A percentile compares a stretch with the other conserved stretches of the same genome.
Evolutionary conservation across 305 asterid genomes (phyloP).

Genomic region (Striga hermonthica): DNA sequence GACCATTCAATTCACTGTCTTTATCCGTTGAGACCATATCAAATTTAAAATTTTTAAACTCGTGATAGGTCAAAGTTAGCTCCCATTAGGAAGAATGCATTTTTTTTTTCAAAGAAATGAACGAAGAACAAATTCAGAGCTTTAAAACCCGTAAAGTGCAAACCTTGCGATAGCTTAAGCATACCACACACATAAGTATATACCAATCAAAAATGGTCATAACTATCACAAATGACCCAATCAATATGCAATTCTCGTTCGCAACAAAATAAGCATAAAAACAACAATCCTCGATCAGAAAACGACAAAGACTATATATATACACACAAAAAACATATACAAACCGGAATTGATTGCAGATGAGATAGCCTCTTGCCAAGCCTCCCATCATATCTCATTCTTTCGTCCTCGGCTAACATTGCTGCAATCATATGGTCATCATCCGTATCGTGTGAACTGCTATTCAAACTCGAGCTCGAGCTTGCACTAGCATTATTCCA

Average conservation of each 20-base stretch:
- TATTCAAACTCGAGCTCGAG: conserved; percentile 70
- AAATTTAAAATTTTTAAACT: neutral
- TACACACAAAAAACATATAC: conserved; percentile 19
- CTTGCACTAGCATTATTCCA: conserved; percentile 50
- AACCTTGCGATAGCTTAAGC: neutral
- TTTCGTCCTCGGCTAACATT: conserved; percentile 71
- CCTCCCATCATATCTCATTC: conserved; percentile 39
- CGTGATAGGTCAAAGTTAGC: neutral
- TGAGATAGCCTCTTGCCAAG: conserved; percentile 91
- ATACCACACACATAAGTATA: neutral
- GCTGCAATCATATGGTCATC: conserved; percentile 91
- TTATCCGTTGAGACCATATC: neutral
- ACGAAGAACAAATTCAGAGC: neutral
- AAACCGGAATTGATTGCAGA: conserved; percentile 84
- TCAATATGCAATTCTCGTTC: neutral
- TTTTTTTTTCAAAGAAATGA: no score
- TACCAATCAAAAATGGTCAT: neutral
- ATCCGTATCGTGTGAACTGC: conserved; percentile 71
- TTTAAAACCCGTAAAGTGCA: neutral
- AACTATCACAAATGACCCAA: neutral
- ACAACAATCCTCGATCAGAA: conserved; percentile 20
- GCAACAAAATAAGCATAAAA: conserved; percentile 8
- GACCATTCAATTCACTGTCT: neutral
- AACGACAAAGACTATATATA: neutral
- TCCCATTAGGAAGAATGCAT: neutral